Percentiles rank a stretch among this genome's conserved stretches.
phyloP scores from a whole-genome alignment of 1,284 basidiomycete species.

The Volvariella surrecta region DNA sequence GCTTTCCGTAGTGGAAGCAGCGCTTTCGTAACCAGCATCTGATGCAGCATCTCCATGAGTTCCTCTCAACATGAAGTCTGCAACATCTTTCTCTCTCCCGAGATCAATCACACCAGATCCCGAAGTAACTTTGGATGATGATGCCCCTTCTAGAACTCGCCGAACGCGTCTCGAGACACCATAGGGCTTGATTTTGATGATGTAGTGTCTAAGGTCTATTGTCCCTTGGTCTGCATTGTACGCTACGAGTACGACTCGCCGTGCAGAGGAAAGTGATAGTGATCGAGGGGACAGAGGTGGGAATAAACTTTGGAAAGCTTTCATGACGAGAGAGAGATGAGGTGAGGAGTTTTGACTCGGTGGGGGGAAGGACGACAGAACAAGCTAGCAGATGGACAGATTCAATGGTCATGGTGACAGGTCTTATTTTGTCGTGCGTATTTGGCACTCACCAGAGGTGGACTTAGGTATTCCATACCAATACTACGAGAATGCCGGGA shows the following conservation, averaged over 20 bases:
- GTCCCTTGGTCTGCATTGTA: constrained; percentile 86
- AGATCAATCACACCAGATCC: constrained; percentile 64
- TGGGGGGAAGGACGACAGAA: constrained; percentile 68
- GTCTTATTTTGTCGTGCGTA: constrained; percentile 7
- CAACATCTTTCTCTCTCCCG: constrained; percentile 86
- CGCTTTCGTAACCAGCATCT: constrained; percentile 69
- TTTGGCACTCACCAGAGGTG: constrained; percentile 63
- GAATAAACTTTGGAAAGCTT: constrained; percentile 85
- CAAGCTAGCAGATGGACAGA: constrained; percentile 37
- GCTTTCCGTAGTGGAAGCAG: constrained; percentile 63
- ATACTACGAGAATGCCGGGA: constrained; percentile 65
- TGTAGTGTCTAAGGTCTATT: constrained; percentile 90
- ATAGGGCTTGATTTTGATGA: constrained; percentile 92
- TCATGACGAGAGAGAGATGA: constrained; percentile 70
- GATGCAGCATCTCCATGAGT: constrained; percentile 40
- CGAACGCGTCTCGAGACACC: constrained; percentile 92
- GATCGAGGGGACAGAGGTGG: constrained; percentile 78
- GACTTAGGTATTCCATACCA: constrained; percentile 79
- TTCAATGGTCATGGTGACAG: background rate
- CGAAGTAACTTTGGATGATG: constrained; percentile 30
- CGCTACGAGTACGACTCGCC: constrained; percentile 88
- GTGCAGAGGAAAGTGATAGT: constrained; percentile 74
- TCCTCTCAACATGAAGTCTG: constrained; percentile 86
- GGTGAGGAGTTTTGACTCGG: constrained; percentile 63
- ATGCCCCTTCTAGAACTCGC: constrained; percentile 71